phyloP scores from a whole-genome alignment of 768 basidiomycete species.

The Myochromella boudieri region DNA sequence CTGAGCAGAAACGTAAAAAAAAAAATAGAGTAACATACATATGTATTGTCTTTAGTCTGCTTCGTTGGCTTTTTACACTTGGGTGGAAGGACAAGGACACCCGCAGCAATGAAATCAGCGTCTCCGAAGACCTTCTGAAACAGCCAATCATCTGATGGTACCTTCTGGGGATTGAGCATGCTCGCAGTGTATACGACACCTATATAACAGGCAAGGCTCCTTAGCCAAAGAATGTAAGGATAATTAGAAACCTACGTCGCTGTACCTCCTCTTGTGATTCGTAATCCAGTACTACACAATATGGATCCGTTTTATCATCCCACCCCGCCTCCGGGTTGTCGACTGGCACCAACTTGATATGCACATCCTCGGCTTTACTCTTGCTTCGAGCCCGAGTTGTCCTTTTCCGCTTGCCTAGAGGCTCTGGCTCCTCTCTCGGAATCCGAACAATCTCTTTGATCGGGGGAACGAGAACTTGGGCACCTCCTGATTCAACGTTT shows the following conservation, averaged over 20 bases:
- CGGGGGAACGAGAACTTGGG: conserved; percentile 50
- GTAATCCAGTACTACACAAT: conserved; percentile 70
- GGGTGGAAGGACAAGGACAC: conserved; percentile 81
- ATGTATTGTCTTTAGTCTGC: conserved; percentile 90
- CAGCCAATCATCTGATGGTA: conserved; percentile 44
- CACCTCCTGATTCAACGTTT: conserved; percentile 36
- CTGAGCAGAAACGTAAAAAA: background rate
- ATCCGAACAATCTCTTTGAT: conserved; percentile 62
- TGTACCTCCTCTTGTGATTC: conserved; percentile 57
- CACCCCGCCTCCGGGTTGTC: conserved; percentile 74
- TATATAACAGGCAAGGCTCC: conserved; percentile 43
- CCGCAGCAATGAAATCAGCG: conserved; percentile 88
- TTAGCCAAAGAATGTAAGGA: background rate
- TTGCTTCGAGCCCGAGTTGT: conserved; percentile 50
- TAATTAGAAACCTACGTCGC: conserved; percentile 57
- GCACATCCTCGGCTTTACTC: conserved; percentile 51
- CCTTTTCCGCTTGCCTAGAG: conserved; percentile 37
- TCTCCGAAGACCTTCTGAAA: conserved; percentile 96
- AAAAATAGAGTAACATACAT: conserved; percentile 7
- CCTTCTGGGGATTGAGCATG: conserved; percentile 3
- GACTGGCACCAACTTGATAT: conserved; percentile 23
- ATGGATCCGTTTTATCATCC: conserved; percentile 75
- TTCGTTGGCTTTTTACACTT: conserved; percentile 82
- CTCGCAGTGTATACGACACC: conserved; percentile 31
- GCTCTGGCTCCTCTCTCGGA: conserved; percentile 37